Evolutionary conservation across 2,329 filamentous ascomycete genomes (phyloP), one percentile per base, ranked within the genome.

Genomic region (Botrytis fabae): DNA sequence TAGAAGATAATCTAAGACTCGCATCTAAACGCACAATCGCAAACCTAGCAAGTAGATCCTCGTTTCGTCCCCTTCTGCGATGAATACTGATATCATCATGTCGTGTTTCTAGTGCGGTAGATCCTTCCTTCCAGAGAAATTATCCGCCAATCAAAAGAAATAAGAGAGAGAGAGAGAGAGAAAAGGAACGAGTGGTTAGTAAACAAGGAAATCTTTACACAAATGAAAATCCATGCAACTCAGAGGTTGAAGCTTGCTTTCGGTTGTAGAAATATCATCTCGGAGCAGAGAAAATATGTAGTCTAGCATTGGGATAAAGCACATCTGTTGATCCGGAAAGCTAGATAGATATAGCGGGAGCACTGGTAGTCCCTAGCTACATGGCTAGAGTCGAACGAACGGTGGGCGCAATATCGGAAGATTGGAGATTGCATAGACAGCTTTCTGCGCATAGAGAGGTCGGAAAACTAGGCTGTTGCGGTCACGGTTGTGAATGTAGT

Each of bases 311-410:
- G 16, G 48, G 28, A 38, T 2, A 2, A 65, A 28, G 44, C 38
- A 10, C 62, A 44, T 44, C 42, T 44, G 42, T 44, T 16, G 0
- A 71, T 46, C 60, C 62, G 3, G 60, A 18, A 25, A 59, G 25
- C 25, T 10, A 42, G 6, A 61, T 64, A 9, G 61, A 38, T n/a
- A 38, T n/a, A 22, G 60, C 54, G 38, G 48, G 16, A 0, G 35
- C n/a, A 22, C 22, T 6, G 5, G 61, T 20, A 1, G 70, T 71
- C 12, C 40, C 60, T 28, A 65, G 20, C 70, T n/a, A 44, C 42
- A 44, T 44, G 57, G 38, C 61, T 64, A 14, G 62, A 71, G 59
- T 46, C 59, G 20, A 57, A 64, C 59, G 14, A 57, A 64, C 10
- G 8, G 44, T 22, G 38, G 38, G 38, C 38, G 9, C 32, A 14